A percentile compares a stretch with the other conserved stretches of the same genome.
Evolutionary conservation across 2,329 filamentous ascomycete species (phyloP).

Genomic region (Chrysoporthe cubensis): DNA sequence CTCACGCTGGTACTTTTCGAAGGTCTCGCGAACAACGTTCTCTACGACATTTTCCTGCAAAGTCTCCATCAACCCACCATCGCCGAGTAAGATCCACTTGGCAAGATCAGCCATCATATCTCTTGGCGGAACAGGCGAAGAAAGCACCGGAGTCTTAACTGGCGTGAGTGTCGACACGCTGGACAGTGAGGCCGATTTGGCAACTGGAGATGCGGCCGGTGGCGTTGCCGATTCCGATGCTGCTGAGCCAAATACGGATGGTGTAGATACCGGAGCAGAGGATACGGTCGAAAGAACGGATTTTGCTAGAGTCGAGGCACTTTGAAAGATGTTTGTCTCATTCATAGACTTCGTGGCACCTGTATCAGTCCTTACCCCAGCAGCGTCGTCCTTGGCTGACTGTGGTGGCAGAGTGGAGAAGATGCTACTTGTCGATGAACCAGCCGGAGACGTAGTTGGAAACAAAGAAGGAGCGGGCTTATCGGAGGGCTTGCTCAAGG

Average conservation of each 20-base stretch:
- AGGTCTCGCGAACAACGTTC: slow-evolving; percentile 48
- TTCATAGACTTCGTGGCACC: neutral
- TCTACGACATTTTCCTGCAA: slow-evolving; percentile 52
- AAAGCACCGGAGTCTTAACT: slow-evolving; percentile 9
- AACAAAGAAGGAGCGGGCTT: neutral
- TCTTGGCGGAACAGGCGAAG: slow-evolving; percentile 27
- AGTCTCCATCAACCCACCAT: slow-evolving; percentile 56
- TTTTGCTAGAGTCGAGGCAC: neutral
- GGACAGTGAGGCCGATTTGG: slow-evolving; percentile 8
- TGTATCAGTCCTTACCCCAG: neutral
- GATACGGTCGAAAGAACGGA: neutral
- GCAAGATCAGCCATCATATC: slow-evolving; percentile 55
- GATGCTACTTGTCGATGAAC: neutral
- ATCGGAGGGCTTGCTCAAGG: slow-evolving; percentile 18
- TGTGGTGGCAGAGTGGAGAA: neutral
- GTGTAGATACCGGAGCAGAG: slow-evolving; percentile 3
- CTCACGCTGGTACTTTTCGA: slow-evolving; percentile 44
- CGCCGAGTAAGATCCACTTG: slow-evolving; percentile 59
- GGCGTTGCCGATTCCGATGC: neutral
- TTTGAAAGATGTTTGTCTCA: neutral
- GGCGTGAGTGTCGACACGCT: slow-evolving; percentile 11
- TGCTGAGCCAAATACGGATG: neutral
- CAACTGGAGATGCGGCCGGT: neutral
- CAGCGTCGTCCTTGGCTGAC: neutral
- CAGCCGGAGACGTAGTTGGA: neutral